Conservation (phyloP, 2,329 filamentous ascomycete species). For the Colletotrichum sp. region DNA sequence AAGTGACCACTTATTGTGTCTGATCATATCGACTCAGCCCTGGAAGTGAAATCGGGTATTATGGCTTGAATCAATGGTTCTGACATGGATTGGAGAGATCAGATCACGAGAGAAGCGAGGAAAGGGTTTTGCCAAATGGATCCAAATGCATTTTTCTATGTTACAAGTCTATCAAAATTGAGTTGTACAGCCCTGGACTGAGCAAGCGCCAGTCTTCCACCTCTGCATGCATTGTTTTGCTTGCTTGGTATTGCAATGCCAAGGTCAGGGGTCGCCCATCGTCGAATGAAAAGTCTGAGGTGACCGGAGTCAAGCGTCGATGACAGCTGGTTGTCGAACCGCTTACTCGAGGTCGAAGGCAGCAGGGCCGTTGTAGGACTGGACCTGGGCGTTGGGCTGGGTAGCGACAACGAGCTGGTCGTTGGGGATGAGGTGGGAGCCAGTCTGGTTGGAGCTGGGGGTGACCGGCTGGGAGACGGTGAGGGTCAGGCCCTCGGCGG, state of each 20-base stretch:
- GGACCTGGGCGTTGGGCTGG: slow-evolving; percentile 30
- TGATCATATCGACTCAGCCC: fast-evolving
- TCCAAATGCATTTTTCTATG: neutral
- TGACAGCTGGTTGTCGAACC: neutral
- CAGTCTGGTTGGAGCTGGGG: slow-evolving; percentile 28
- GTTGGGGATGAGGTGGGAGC: slow-evolving; percentile 30
- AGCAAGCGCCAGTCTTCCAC: neutral
- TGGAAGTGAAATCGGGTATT: neutral
- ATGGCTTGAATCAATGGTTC: neutral
- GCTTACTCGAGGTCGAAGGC: slow-evolving; percentile 14
- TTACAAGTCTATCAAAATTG: neutral
- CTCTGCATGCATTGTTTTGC: neutral
- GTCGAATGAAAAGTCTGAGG: neutral
- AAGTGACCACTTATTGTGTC: neutral
- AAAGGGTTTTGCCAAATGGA: neutral
- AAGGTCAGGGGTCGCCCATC: neutral
- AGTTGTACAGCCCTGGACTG: neutral
- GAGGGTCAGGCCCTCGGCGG: slow-evolving; percentile 28
- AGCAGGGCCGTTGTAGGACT: slow-evolving; percentile 33
- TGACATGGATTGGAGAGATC: fast-evolving
- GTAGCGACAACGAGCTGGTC: slow-evolving; percentile 25
- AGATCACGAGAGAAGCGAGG: neutral
- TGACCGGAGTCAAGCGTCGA: neutral
- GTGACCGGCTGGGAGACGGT: slow-evolving; percentile 31
- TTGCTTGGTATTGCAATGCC: neutral